Evolutionary conservation across 345 rosid genomes (phyloP).

Genomic region (Citrus cavaleriei): DNA sequence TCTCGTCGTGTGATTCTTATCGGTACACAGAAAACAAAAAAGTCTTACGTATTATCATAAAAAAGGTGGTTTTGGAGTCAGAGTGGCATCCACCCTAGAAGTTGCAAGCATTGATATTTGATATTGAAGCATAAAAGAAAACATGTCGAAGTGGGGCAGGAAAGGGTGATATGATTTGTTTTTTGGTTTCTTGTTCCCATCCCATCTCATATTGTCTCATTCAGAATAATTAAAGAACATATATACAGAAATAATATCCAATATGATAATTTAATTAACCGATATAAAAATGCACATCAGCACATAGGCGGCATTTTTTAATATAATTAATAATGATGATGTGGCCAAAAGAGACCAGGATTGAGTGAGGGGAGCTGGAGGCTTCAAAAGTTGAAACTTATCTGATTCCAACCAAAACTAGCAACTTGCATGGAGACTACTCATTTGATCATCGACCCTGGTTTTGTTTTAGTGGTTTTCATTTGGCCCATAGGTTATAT

Average conservation of each 20-base stretch:
- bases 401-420: constrained; percentile 17
- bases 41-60: background rate
- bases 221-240: background rate
- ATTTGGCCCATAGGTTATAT: constrained; percentile 19
- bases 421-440: background rate
- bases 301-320: background rate
- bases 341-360: background rate
- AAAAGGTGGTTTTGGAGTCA: background rate
- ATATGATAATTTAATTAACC: too few species aligned
- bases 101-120: background rate
- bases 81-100: constrained; percentile 29
- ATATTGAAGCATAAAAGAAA: background rate
- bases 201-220: constrained; percentile 18
- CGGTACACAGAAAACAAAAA: background rate
- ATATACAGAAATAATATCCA: too few species aligned
- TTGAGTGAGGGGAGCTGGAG: background rate
- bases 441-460: background rate
- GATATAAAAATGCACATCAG: too few species aligned
- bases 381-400: constrained; percentile 14
- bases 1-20: background rate
- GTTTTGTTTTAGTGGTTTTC: constrained; percentile 23
- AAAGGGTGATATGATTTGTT: background rate
- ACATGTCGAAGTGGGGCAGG: constrained; percentile 12
- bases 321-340: background rate
- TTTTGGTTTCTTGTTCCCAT: background rate